phyloP scores from a whole-genome alignment of 768 basidiomycete species.

The Chiua virens region DNA sequence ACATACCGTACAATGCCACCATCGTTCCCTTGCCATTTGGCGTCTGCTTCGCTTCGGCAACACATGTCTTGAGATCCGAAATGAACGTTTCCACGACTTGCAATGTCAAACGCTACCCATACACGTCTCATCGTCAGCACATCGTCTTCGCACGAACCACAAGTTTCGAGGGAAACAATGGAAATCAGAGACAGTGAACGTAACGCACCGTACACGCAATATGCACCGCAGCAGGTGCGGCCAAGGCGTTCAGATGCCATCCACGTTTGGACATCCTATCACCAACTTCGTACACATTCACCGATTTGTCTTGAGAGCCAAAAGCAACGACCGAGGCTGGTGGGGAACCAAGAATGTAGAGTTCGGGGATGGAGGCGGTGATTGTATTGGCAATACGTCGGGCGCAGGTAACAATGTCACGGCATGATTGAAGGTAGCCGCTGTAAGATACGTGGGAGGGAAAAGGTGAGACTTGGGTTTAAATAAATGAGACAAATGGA shows the following conservation, averaged over 20 bases:
- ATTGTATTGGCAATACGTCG: slow-evolving; percentile 70
- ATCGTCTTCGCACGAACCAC: no score
- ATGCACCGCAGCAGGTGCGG: slow-evolving; percentile 79
- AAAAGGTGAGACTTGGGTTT: background rate
- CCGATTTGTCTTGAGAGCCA: slow-evolving; percentile 51
- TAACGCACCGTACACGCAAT: slow-evolving; percentile 86
- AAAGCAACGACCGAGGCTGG: slow-evolving; percentile 92
- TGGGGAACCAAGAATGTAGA: slow-evolving; percentile 88
- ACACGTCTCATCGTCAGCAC: background rate
- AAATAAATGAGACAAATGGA: background rate
- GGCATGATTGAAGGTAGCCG: slow-evolving; percentile 87
- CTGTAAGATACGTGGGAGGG: slow-evolving; percentile 34
- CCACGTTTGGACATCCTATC: slow-evolving; percentile 83
- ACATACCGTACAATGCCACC: slow-evolving; percentile 87
- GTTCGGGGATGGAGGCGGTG: slow-evolving; percentile 67
- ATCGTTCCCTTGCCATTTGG: slow-evolving; percentile 80
- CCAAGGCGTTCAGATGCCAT: slow-evolving; percentile 90
- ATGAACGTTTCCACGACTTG: slow-evolving; percentile 74
- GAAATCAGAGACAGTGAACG: background rate
- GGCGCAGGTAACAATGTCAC: slow-evolving; percentile 73
- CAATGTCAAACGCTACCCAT: slow-evolving; percentile 74
- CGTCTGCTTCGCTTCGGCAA: slow-evolving; percentile 62
- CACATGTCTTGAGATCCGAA: slow-evolving; percentile 76
- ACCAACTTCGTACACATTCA: slow-evolving; percentile 83
- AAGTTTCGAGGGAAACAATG: no score